These are phyloP conservation scores for Plasmodium berghei DNA, from an alignment of 169 alveolate genomes.

Conservation along the genomic window DNA sequence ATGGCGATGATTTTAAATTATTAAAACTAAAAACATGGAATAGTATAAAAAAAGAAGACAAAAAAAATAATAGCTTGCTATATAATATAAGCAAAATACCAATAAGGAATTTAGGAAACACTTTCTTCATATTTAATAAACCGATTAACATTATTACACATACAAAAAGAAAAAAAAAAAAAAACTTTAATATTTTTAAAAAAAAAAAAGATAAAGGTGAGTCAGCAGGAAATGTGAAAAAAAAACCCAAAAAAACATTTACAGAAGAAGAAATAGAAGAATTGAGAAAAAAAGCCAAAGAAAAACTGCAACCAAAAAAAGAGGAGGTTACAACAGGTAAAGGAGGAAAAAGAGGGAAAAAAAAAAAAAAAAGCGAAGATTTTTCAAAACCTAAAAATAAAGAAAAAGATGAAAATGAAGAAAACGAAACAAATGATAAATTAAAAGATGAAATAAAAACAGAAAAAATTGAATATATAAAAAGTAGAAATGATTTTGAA, in stretches of 20 bases:
- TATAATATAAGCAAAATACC: not conserved
- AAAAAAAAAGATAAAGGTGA: constrained; percentile 45
- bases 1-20: not conserved
- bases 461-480: constrained; percentile 17
- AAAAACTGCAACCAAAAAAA: constrained; percentile 49
- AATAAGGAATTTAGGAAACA: too few relatives aligned
- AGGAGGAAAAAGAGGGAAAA: constrained; percentile 10
- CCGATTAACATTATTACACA: too few relatives aligned
- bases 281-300: constrained; percentile 52
- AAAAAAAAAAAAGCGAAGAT: not conserved
- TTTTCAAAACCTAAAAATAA: not conserved
- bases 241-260: constrained; percentile 42
- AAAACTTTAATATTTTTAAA: constrained; percentile 33
- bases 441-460: not conserved
- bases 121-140: too few relatives aligned
- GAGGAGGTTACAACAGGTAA: constrained; percentile 17
- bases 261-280: constrained; percentile 75
- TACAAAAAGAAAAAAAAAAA: not conserved
- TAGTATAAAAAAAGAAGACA: not conserved
- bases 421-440: not conserved
- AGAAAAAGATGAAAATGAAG: constrained; percentile 8
- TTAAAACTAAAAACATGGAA: not conserved
- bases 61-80: not conserved
- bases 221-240: constrained; percentile 16
- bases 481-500: constrained; percentile 58